phyloP scores from a whole-genome alignment of 2,329 filamentous ascomycete genomes.

The Fusarium ramigenum region DNA sequence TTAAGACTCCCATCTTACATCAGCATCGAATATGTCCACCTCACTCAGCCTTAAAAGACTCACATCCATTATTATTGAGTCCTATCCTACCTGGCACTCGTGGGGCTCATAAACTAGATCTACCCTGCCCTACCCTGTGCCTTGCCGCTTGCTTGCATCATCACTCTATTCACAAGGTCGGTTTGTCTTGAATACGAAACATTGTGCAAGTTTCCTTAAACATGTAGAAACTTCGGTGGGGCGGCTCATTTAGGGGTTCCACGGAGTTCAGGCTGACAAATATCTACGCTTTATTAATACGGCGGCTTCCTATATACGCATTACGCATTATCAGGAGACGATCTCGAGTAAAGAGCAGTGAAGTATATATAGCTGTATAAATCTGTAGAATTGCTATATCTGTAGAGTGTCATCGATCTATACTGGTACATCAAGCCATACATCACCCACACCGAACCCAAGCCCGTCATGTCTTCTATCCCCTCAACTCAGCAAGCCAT shows the following conservation, averaged over 20 bases:
- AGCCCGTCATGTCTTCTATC: slow-evolving; percentile 45
- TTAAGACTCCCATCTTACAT: neutral
- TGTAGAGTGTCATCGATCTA: neutral
- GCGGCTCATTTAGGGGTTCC: slow-evolving; percentile 12
- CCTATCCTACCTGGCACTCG: neutral
- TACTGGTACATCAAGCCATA: neutral
- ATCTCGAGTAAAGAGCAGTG: neutral
- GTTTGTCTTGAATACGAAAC: neutral
- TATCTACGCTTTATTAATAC: neutral
- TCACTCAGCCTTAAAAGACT: neutral
- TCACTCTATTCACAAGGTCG: neutral
- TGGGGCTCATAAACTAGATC: neutral
- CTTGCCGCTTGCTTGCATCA: neutral
- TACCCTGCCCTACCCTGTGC: neutral
- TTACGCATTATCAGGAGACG: neutral
- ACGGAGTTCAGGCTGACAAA: slow-evolving; percentile 25
- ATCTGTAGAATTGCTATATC: neutral
- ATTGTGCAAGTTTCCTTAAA: neutral
- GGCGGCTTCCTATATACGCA: neutral
- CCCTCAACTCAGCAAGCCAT: slow-evolving; percentile 73
- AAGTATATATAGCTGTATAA: neutral
- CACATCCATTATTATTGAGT: neutral
- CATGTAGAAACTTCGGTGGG: slow-evolving; percentile 1
- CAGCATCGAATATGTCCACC: neutral
- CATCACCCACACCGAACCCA: neutral